Evolutionary conservation across 106 monocot species (phyloP), one percentile per base, ranked within the genome.

Genomic region (Phalaenopsis aphrodite): DNA sequence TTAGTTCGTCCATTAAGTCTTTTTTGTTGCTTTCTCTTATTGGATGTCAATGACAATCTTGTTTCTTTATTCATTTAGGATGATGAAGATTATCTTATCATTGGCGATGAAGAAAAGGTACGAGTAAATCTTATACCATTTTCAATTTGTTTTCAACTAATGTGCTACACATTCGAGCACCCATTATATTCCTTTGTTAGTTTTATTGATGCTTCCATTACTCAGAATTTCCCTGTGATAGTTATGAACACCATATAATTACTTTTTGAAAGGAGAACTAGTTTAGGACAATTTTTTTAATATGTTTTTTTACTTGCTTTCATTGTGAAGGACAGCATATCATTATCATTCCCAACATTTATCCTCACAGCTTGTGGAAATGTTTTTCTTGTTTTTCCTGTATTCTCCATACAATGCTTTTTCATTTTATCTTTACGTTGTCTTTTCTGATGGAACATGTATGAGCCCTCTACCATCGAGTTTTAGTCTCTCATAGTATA

Each of bases 21-120:
- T 74, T 74, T 74, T 42, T 5, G 43, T 42, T 42, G 8, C 14
- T 43, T 74, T 11, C 6, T 17, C 21, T 49, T 76, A 3, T 74
- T 74, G 7, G 15, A 74, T 42, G 42, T 74, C 43, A 43, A 5
- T 76, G 48, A 76, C 24, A 1, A 21, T 82, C 68, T 39, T 42
- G 17, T 55, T 45, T 71, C 74, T 83, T 58, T 38, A 56, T 36
- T 74, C 56, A 3, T 76, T 82, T 85, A 95, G 93, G 89, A 93
- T 65, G 95, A 95, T 72, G 73, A 75, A 72, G 93, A 92, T 80
- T 95, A 86, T 66, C 61, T 84, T 72, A 14, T 80, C 77, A 39
- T 61, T 81, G 80, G 72, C 77, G 89, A 95, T 78, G 91, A 91
- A 79, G 92, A 77, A 64, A 89, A 95, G 95, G 95, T 95, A 90